Evolutionary conservation across 495 filamentous ascomycete species (phyloP).

Genomic region (Aspergillus egyptiacus): DNA sequence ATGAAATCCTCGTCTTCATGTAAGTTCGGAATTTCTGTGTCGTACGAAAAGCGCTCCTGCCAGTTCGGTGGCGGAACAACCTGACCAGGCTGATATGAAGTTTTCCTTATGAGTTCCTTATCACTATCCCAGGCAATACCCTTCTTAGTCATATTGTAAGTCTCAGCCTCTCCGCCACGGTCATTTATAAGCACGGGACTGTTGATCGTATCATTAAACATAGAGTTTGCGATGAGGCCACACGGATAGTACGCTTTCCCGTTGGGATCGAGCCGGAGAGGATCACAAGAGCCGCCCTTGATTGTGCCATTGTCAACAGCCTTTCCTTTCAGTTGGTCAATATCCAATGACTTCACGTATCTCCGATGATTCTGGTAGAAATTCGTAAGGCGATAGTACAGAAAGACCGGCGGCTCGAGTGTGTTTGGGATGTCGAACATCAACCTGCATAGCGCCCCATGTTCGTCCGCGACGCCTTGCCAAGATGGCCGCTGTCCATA

Average conservation of each 20-base stretch:
- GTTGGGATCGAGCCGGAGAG: constrained; percentile 52
- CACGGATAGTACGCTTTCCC: constrained; percentile 86
- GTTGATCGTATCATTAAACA: constrained; percentile 91
- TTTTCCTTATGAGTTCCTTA: constrained; percentile 65
- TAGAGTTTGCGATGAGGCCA: constrained; percentile 90
- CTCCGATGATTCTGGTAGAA: constrained; percentile 99
- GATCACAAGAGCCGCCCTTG: constrained; percentile 63
- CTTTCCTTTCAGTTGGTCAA: constrained; percentile 73
- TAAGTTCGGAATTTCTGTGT: constrained; percentile 57
- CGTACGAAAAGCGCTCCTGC: constrained; percentile 63
- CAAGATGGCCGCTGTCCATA: constrained; percentile 32
- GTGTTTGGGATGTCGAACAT: constrained; percentile 71
- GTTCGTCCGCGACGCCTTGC: constrained; percentile 22
- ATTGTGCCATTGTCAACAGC: constrained; percentile 56
- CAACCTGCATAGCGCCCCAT: constrained; percentile 54
- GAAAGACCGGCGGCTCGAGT: constrained; percentile 70
- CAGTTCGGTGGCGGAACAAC: constrained; percentile 88
- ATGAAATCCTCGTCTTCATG: constrained; percentile 76
- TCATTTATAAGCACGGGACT: constrained; percentile 51
- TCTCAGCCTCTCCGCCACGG: constrained; percentile 22
- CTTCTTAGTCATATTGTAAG: constrained; percentile 69
- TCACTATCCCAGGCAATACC: constrained; percentile 86
- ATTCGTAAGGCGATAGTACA: constrained; percentile 94
- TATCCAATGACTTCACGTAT: constrained; percentile 84
- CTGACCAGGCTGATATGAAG: constrained; percentile 53